These are phyloP conservation scores for Sapria himalayana DNA, from an alignment of 345 rosid species.

Conservation along the genomic window DNA sequence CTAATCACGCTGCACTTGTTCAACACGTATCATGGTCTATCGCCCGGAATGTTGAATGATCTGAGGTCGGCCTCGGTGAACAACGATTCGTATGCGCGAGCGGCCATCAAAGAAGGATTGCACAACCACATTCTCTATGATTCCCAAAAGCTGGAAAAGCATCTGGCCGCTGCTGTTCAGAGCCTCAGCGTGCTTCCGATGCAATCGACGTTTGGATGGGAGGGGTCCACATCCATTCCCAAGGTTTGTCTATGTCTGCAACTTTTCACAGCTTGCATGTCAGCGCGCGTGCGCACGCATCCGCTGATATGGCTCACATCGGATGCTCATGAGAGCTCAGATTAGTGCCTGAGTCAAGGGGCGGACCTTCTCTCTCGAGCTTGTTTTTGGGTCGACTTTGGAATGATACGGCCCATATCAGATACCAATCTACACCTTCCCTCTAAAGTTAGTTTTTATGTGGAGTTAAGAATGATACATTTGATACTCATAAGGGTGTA, in stretches of 20 bases:
- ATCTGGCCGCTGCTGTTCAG: slow-evolving; percentile 16
- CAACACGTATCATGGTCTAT: slow-evolving; percentile 31
- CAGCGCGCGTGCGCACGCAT: too few species aligned
- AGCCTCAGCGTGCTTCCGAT: slow-evolving; percentile 14
- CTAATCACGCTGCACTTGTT: slow-evolving; percentile 41
- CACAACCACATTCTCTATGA: slow-evolving; percentile 54
- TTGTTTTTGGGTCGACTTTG: too few species aligned
- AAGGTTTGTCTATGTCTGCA: slow-evolving; percentile 26
- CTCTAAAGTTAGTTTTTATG: too few species aligned
- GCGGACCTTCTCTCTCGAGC: too few species aligned
- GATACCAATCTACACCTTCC: too few species aligned
- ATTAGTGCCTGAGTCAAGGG: too few species aligned
- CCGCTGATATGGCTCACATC: too few species aligned
- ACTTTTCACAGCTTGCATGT: too few species aligned
- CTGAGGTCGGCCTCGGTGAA: slow-evolving; percentile 92
- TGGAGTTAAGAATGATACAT: too few species aligned
- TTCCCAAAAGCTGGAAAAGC: slow-evolving; percentile 41
- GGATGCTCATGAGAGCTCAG: too few species aligned
- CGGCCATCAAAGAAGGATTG: slow-evolving; percentile 32
- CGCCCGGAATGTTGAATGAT: slow-evolving; percentile 71
- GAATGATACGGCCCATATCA: too few species aligned
- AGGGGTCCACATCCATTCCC: slow-evolving; percentile 50
- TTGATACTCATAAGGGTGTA: too few species aligned
- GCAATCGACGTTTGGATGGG: slow-evolving; percentile 53
- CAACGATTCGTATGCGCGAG: slow-evolving; percentile 60